Evolutionary conservation across 2,329 filamentous ascomycete genomes (phyloP), one percentile per base, ranked within the genome.

Genomic region (Fusarium clavum): DNA sequence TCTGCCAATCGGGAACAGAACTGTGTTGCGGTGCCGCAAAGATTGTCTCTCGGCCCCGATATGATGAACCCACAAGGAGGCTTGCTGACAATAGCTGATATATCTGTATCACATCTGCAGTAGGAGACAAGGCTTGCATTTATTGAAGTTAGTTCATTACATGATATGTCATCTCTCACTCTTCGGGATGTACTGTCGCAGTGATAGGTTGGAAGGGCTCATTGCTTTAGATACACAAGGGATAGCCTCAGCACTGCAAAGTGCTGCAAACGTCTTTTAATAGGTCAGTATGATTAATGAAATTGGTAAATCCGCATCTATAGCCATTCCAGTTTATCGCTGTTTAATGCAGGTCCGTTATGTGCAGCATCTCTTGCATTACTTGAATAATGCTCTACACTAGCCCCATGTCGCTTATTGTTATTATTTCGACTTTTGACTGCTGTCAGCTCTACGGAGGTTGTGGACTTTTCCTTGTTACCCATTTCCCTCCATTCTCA

Each of bases 401-500:
- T 38, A 38, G 34, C 18, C 18, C 18, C 34, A 11, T 38, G 18
- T 38, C 5, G 18, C 10, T n/a, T 18, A n/a, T 11, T 11, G 10
- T 4, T 10, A 38, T 11, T 12, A 2, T 2, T 7, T 38, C 10
- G 18, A 38, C 10, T 0, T 38, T 12, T 38, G 34, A n/a, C 34
- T 38, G 34, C 34, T n/a, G 18, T n/a, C 18, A 38, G 18, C 18
- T 12, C 18, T n/a, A 18, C 18, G 10, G 3, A 7, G 18, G 18
- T 11, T 11, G 34, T 38, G 34, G 18, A n/a, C 18, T 38, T 10
- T 7, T 4, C 18, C 4, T n/a, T n/a, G 3, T n/a, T 12, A 3
- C 34, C 7, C 10, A 6, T 2, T 18, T 6, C 2, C 6, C 18
- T n/a, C 5, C 2, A 0, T 12, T 6, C 18, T 38, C 10, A 7